Base-by-base conservation (phyloP, 1,284 basidiomycete species). In the Volvariella volvacea region DNA sequence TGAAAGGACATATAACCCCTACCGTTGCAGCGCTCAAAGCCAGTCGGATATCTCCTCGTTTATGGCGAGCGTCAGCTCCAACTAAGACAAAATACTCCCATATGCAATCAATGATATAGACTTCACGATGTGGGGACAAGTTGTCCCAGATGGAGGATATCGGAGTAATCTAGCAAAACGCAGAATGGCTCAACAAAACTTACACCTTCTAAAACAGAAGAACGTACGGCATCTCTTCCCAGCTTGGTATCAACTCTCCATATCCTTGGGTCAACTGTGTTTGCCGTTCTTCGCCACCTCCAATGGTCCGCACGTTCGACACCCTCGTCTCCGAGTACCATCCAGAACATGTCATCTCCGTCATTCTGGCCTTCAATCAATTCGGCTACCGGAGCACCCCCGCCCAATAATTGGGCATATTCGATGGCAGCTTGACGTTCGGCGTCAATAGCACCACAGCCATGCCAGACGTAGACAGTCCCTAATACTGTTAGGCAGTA, bases 31-130 rank as follows among this genome's bases (percentile, higher is more conserved):
- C 55, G 32, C 68, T 57, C 10, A 89, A 57, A 6, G 76, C 85
- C 19, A 85, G 61, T 33, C 65, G 68, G 43, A 89, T 88, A 41
- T 80, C 73, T 32, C 61, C 58, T 42, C 80, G 70, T 33, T 73
- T 67, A 20, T 70, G 72, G 41, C 84, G 73, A 21, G 82, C 84
- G 28, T 74, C 66, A 39, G 64, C 64, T 3, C 83, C 82, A n/a
- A 90, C 76, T n/a, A 89, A 48, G 8, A 89, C 72, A 52, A 84
- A 89, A 36, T 83, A 65, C 61, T 90, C 87, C 75, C 85, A 86
- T 16, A 79, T 63, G 52, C 83, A 86, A 55, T 89, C 81, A 22
- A 87, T 56, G 31, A 90, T 62, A 53, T 77, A 80, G 7, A 88
- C 72, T 15, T 67, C 73, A 36, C 34, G 14, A 15, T 36, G 19